These are phyloP conservation scores for Amaranthus palmeri DNA, from an alignment of 148 eudicot species.

Conservation along the genomic window DNA sequence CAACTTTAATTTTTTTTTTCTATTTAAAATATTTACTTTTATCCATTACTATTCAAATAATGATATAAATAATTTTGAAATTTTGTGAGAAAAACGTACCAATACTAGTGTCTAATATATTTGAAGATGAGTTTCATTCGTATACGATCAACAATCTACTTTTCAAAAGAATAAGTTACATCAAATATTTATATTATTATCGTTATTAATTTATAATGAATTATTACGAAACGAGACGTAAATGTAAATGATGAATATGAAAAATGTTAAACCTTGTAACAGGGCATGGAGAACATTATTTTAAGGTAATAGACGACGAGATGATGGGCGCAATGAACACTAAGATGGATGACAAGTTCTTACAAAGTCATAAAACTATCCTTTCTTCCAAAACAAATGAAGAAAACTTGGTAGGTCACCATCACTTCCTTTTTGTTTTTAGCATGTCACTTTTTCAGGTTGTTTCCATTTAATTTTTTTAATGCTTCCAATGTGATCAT, in stretches of 20 bases:
- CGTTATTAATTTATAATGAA: too few species aligned
- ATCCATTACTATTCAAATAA: too few species aligned
- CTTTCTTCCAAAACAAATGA: conserved; percentile 27
- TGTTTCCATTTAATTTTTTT: neutral
- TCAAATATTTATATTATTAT: too few species aligned
- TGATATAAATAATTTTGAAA: too few species aligned
- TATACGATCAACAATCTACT: too few species aligned
- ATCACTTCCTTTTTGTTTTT: neutral
- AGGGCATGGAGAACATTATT: conserved; percentile 31
- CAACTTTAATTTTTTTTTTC: too few species aligned
- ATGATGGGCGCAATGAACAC: conserved; percentile 7
- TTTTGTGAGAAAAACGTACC: too few species aligned
- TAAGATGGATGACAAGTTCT: conserved; percentile 18
- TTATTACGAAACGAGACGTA: too few species aligned
- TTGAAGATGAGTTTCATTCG: too few species aligned
- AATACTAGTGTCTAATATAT: too few species aligned
- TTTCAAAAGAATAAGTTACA: too few species aligned
- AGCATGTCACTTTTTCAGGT: neutral
- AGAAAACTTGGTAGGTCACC: conserved; percentile 26
- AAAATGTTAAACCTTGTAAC: neutral
- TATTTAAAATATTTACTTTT: too few species aligned
- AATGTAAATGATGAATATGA: neutral
- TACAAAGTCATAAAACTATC: conserved; percentile 28
- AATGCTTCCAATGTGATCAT: neutral
- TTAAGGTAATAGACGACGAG: conserved; percentile 11